Base-by-base conservation (phyloP, 1,284 basidiomycete species). In the Ceratobasidium sp. region DNA sequence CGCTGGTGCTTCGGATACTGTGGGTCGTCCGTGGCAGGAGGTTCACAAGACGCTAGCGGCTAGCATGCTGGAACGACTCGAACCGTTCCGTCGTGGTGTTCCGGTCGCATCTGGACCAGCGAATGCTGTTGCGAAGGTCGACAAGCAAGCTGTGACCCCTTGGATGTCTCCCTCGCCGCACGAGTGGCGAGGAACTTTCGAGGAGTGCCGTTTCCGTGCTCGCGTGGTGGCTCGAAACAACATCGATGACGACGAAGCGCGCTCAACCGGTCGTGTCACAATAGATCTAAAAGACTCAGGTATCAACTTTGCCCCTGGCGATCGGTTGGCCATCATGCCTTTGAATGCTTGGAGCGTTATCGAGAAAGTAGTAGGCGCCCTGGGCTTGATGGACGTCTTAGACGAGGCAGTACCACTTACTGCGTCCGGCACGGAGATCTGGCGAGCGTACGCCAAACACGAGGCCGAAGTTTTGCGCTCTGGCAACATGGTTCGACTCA, bases 31-130 rank as follows among this genome's bases (percentile, higher is more conserved):
- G 11, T 74, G 73, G 73, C 73, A 74, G 36, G 31, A 53, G 33
- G 73, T 74, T 11, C 73, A 74, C 50, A 74, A 50, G 60, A 74
- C 73, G 7, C 73, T 74, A 11, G 73, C 73, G 27, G 73, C 60
- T 22, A 64, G 60, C n/a, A 74, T 74, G 73, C 60, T 64, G 8
- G 73, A 74, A 31, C 73, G 73, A 3, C 48, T 74, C 19, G 73
- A 74, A 27, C 73, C 73, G 6, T 74, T 64, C 48, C 73, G 73
- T 3, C 53, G 73, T 41, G 60, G 48, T 6, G 33, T 66, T 22
- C 64, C 64, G 11, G 64, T 53, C 48, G 19, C 50, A 15, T 29
- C 47, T 66, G 64, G 47, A 6, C 11, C 29, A 29, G 27, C 64
- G 2, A 5, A 22, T 3, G n/a, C 47, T 8, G 31, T 31, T 5